Evolutionary conservation across 768 basidiomycete species (phyloP), one percentile per base, ranked within the genome.

Genomic region (Gymnopilus junonius): DNA sequence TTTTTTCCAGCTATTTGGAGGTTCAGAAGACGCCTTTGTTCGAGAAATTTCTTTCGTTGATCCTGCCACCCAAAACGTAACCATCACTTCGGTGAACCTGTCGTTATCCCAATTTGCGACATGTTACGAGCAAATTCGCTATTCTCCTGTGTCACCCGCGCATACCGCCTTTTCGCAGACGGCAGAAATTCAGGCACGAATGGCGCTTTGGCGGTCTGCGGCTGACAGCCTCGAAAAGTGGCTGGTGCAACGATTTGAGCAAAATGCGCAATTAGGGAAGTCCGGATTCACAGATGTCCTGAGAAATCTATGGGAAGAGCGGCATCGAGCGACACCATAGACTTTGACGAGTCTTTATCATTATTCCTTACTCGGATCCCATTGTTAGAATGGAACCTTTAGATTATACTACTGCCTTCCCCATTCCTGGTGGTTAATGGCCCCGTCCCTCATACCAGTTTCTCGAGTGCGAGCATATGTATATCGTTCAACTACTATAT

Each of bases 31-130:
- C 70, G 95, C 96, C 10, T 97, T 92, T 72, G 93, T 97, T 1
- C 89, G 96, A 48, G 96, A 98, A 78, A 90, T 97, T 68, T 94
- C 94, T 4, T 97, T 96, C 72, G 83, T 97, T 37, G 94, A 97
- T 76, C 96, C 96, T 1, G 79, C 86, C 62, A 87, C 83, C 25
- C 90, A 92, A 76, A 87, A 83, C 32, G 91, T 92, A 50, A 91
- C 91, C 40, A 92, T 94, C 66, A 93, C 93, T 35, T 95, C 94
- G 29, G 90, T 95, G 77, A 98, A 98, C 79, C 89, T 98, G 55
- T 93, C 93, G 12, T 80, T 97, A 29, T 95, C 94, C n/a, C 94
- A 97, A 78, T 95, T 97, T 70, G 91, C 94, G 65, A 93, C 91
- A 39, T 97, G 94, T 73, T 88, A 92, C 68, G 96, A 98, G 77